These are phyloP conservation scores for Eremothecium coryli DNA, from an alignment of 1,139 yeast genomes.

Conservation along the genomic window DNA sequence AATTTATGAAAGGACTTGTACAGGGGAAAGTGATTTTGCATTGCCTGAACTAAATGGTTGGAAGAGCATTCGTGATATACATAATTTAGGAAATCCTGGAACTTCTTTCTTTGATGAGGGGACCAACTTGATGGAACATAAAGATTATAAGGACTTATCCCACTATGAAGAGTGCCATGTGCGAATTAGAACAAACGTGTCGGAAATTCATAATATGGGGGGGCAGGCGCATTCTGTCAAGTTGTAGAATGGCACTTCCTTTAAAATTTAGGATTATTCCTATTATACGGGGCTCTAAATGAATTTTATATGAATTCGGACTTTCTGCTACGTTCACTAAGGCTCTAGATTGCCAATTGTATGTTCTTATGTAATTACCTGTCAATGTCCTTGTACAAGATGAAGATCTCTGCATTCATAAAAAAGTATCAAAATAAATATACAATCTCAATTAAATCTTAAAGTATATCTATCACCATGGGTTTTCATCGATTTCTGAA, in stretches of 20 bases:
- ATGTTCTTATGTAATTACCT: no score
- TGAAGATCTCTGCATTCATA: no score
- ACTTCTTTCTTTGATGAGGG: slow-evolving; percentile 12
- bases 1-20: slow-evolving; percentile 6
- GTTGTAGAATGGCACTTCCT: slow-evolving; percentile 14
- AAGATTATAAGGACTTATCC: slow-evolving; percentile 10
- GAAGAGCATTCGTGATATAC: slow-evolving; percentile 30
- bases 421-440: no score
- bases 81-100: slow-evolving; percentile 16
- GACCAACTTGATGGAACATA: slow-evolving; percentile 6
- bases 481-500: no score
- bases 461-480: no score
- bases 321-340: no score
- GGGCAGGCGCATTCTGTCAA: slow-evolving; percentile 34
- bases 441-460: no score
- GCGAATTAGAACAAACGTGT: slow-evolving; percentile 37
- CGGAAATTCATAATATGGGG: slow-evolving; percentile 37
- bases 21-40: slow-evolving; percentile 12
- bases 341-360: no score
- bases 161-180: slow-evolving; percentile 32
- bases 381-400: no score
- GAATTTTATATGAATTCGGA: no score
- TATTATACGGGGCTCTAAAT: no score
- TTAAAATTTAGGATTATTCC: no score
- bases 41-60: slow-evolving; percentile 22